Evolutionary conservation across 352 stramenopile genomes (phyloP), one percentile per base, ranked within the genome.

Genomic region (Globisporangium alternatum): DNA sequence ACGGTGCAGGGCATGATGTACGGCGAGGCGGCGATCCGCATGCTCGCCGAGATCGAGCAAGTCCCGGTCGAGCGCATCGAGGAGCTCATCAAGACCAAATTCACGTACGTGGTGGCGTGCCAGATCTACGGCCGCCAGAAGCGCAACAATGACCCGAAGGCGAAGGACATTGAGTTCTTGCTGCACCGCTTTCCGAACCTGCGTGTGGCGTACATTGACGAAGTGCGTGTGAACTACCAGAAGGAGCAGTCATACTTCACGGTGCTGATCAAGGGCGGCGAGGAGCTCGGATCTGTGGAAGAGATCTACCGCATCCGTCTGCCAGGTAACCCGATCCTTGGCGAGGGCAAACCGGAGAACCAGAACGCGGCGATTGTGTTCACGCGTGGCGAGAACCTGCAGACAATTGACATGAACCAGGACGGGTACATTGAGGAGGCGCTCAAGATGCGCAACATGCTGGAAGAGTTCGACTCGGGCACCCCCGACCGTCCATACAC

Each of bases 341-440:
- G 97, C 48, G 97, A 99, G 81, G 97, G 97, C 65, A 99, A 99
- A 71, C 97, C 97, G n/a, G 97, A 99, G 74, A 99, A 99, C 82
- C 97, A 99, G 68, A 99, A 99, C 69, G 86, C 98, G 10, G 97
- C 97, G 4, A 97, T 99, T 66, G 98, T 99, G 62, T 99, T 99
- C 74, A 99, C 96, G 8, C 88, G 97, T 28, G 96, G 97, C 64
- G 96, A 99, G 76, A 98, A 96, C 49, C 65, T 99, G 51, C 97
- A 99, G 80, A 99, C 97, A 10, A 99, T 99, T 75, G 97, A 99
- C 74, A 99, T 99, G 97, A 99, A 99, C 78, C 97, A 99, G 72
- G 95, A 99, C 73, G 96, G 96, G 49, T 99, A 99, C 75, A 98
- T 99, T 47, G 97, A 99, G 69, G 97, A 99, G 76, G 89, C 92